These are phyloP conservation scores for Phaeoacremonium minimum DNA, from an alignment of 2,329 filamentous ascomycete genomes.

Conservation along the genomic window DNA sequence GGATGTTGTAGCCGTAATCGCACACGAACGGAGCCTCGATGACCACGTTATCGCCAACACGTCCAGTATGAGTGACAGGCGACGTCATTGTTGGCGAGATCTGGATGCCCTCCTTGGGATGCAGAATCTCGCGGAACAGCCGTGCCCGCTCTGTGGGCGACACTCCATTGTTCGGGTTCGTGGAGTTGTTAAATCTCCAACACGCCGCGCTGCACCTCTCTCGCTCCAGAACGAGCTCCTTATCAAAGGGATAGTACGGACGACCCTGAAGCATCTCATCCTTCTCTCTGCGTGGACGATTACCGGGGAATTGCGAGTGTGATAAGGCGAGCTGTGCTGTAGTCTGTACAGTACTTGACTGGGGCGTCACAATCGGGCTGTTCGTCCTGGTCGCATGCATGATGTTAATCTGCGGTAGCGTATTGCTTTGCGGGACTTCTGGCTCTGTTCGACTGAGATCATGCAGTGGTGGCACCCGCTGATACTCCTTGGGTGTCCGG, in stretches of 20 bases:
- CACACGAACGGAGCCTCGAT: conserved; percentile 89
- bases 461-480: conserved; percentile 57
- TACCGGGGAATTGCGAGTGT: conserved; percentile 43
- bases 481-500: conserved; percentile 50
- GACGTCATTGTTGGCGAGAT: conserved; percentile 51
- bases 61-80: conserved; percentile 50
- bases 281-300: conserved; percentile 61
- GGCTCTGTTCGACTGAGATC: conserved; percentile 53
- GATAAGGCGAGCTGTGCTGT: conserved; percentile 57
- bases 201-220: conserved; percentile 77
- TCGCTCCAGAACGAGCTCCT: conserved; percentile 77
- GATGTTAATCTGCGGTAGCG: conserved; percentile 54
- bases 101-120: conserved; percentile 53
- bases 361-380: conserved; percentile 37
- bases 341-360: conserved; percentile 42
- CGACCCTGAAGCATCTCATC: conserved; percentile 84
- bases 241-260: conserved; percentile 75
- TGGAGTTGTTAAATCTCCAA: conserved; percentile 82
- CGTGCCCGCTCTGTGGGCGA: conserved; percentile 64
- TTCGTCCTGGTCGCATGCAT: conserved; percentile 45
- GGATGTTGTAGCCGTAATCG: conserved; percentile 90
- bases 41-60: conserved; percentile 68
- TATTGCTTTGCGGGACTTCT: conserved; percentile 44
- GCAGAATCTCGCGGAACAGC: conserved; percentile 68
- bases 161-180: conserved; percentile 68